Evolutionary conservation across 192 early-diverging fungal species (phyloP).

Genomic region (Backusella westeae): DNA sequence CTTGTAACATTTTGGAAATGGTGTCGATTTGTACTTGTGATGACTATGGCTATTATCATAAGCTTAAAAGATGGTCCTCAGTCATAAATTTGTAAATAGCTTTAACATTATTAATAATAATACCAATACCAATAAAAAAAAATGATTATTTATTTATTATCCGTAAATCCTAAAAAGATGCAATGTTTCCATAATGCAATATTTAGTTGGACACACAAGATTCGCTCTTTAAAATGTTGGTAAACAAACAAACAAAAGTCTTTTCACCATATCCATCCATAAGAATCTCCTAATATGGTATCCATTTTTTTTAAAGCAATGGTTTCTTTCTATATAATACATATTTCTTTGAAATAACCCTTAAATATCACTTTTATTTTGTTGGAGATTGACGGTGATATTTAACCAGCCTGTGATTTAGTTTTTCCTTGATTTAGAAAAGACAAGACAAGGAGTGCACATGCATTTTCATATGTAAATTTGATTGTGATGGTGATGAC

Average conservation of each 20-base stretch:
- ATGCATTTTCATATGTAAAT: neutral
- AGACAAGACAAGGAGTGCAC: neutral
- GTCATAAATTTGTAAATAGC: neutral
- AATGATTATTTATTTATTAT: neutral
- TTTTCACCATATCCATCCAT: neutral
- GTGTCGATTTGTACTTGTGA: neutral
- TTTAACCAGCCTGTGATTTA: neutral
- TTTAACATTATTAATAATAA: neutral
- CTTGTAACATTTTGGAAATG: neutral
- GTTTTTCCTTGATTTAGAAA: neutral
- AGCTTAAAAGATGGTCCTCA: conserved; percentile 9
- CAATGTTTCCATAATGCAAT: neutral
- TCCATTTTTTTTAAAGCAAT: neutral
- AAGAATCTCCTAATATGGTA: neutral
- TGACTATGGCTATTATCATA: conserved; percentile 8
- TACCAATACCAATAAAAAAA: neutral
- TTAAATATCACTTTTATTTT: neutral
- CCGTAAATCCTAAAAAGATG: neutral
- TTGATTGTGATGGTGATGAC: neutral
- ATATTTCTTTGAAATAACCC: neutral
- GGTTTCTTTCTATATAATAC: neutral
- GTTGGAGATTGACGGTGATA: neutral
- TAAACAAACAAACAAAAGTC: neutral
- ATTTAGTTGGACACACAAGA: neutral
- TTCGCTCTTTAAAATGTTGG: neutral